Evolutionary conservation across 495 filamentous ascomycete species (phyloP).

Genomic region (Parachaetomium inaequale): DNA sequence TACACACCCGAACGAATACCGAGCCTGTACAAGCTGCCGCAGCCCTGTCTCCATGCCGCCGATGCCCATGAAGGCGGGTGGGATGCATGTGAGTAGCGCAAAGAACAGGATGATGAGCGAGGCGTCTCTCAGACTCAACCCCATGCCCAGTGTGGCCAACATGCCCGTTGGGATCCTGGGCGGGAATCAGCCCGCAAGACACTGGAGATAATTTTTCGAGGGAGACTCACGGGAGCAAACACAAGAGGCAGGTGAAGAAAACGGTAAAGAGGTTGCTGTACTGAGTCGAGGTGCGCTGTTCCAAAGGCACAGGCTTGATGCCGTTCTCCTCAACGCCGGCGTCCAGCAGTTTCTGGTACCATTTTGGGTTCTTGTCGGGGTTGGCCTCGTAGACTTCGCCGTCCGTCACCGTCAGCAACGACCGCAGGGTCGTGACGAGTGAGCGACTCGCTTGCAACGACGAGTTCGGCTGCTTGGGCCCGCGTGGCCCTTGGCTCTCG

Average conservation of each 20-base stretch:
- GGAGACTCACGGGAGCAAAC: conserved; percentile 42
- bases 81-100: conserved; percentile 47
- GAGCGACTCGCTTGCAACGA: no score
- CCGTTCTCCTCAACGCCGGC: conserved; percentile 49
- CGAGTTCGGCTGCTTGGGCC: no score
- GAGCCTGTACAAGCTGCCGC: conserved; percentile 54
- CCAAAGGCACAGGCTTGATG: conserved; percentile 51
- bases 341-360: conserved; percentile 46
- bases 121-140: conserved; percentile 51
- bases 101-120: conserved; percentile 57
- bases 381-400: conserved; percentile 35
- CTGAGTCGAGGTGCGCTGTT: conserved; percentile 47
- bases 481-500: background rate
- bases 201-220: no score
- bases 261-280: conserved; percentile 52
- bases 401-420: conserved; percentile 29
- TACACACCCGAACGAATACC: conserved; percentile 53
- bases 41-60: conserved; percentile 51
- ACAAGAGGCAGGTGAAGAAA: conserved; percentile 44
- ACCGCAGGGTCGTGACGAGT: no score
- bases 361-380: conserved; percentile 32
- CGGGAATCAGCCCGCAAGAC: background rate
- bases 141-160: conserved; percentile 49
- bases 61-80: conserved; percentile 53
- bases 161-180: conserved; percentile 51